Evolutionary conservation across 2,329 filamentous ascomycete genomes (phyloP), one percentile per base, ranked within the genome.

Genomic region (Teratosphaeria epicoccoides): DNA sequence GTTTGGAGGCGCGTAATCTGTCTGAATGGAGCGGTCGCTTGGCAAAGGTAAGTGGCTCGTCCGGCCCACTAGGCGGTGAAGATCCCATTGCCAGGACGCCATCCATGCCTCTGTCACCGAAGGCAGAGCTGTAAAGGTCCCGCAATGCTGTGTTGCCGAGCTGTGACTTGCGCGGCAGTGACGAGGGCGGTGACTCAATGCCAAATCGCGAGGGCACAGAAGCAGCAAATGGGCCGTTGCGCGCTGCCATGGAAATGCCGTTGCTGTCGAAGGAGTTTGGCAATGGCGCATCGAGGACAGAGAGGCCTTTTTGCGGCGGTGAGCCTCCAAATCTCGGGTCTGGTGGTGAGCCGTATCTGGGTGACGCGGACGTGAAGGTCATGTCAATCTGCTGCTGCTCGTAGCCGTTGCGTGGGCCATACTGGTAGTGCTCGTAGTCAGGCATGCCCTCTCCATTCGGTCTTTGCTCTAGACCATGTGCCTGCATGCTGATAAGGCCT

Each of bases 201-300:
- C 87, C 87, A 62, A 97, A 96, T 61, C 91, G 88, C 49, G 88
- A 87, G 9, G 93, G 93, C 10, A 97, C 87, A 0, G 91, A 97
- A 0, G 90, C 88, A 6, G 91, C 90, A 69, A 94, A 89, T 0
- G 90, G 88, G 0, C 87, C 93, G 66, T 90, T 89, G 54, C 88
- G 82, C 17, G 91, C 90, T 56, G 88, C 89, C 67, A 91, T 87
- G 10, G 90, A 96, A 49, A 96, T 87, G 47, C 90, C 91, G 64
- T 96, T 93, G 61, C 89, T 95, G 70, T 97, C 93, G 67, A 97
- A 96, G 0, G 91, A 97, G 7, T 90, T 88, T 1, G 93, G 93
- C 7, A 97, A 79, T 14, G 88, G 89, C 2, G 89, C 93, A 71
- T 97, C 91, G 56, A 96, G 79, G 12, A 94, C 87, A n/a, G 87